Evolutionary conservation across 192 early-diverging fungal species (phyloP), one percentile per base, ranked within the genome.

Genomic region (Rhizoclosmatium sp.): DNA sequence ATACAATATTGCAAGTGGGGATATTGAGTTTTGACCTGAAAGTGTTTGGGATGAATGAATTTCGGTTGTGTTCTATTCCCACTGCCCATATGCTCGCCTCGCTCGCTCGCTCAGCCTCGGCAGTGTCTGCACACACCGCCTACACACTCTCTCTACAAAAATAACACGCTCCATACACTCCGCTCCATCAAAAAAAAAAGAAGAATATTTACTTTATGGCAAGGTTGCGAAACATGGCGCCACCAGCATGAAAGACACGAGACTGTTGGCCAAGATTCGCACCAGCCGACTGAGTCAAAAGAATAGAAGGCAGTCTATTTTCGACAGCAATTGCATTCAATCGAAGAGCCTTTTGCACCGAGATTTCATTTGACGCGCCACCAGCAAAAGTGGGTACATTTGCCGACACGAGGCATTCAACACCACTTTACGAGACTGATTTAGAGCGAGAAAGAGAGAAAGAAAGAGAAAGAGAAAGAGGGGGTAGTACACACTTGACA

Each of bases 221-320:
- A 72, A 89, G 85, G 61, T 89, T 85, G 67, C 87, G 82, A 82
- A 92, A 92, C 47, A 85, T 85, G 68, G 82, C 87, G 56, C 91
- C 91, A 69, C 91, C 91, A 60, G 85, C 85, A 75, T 91, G 89
- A 75, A 91, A 92, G 2, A 92, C 91, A 60, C 84, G 79, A 40
- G 85, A 90, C 81, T 92, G 91, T 77, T 92, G 91, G 7, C 86
- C 86, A 5, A 92, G 75, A 75, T 91, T 92, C 3, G 90, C 91
- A 45, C 91, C 91, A 41, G 87, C 91, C 88, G 90, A 87, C 76
- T 92, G 91, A 21, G 85, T 85, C n/a, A 92, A 77, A 16, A 78
- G 79, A 61, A 92, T 86, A 2, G 84, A 75, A 39, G 91, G 91
- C 21, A 92, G 82, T 54, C 88, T 76, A 60, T 92, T 92, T 60